phyloP scores from a whole-genome alignment of 2,329 filamentous ascomycete genomes.

The Colletotrichum tofieldiae region DNA sequence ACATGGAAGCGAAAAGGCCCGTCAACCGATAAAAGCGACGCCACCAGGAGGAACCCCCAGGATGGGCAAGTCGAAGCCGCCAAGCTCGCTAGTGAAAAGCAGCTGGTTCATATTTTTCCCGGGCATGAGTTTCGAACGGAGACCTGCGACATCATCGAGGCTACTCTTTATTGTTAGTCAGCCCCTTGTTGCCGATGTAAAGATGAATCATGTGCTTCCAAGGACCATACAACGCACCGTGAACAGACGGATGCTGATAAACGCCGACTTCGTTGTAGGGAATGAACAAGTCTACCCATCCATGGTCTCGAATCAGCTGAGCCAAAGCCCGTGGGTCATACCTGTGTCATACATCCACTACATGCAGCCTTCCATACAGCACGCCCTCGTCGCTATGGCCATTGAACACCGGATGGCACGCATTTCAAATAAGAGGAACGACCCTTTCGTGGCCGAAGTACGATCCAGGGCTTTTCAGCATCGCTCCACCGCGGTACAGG shows the following conservation, averaged over 20 bases:
- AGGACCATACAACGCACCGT: neutral
- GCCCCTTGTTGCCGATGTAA: neutral
- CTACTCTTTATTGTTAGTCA: conserved; percentile 36
- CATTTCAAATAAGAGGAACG: conserved; percentile 21
- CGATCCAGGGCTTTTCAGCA: conserved; percentile 49
- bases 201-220: neutral
- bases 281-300: conserved; percentile 30
- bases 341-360: conserved; percentile 12
- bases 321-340: conserved; percentile 29
- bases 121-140: conserved; percentile 22
- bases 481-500: conserved; percentile 51
- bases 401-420: conserved; percentile 53
- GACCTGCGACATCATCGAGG: conserved; percentile 35
- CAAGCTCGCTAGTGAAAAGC: neutral
- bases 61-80: neutral
- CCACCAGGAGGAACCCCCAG: neutral
- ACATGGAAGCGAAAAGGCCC: conserved; percentile 43
- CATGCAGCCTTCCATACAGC: conserved; percentile 6
- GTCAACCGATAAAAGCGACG: neutral
- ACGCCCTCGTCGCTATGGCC: conserved; percentile 50
- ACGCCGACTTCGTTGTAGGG: conserved; percentile 4
- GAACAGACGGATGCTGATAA: neutral
- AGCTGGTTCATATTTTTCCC: conserved; percentile 15
- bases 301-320: conserved; percentile 20
- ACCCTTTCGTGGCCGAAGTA: conserved; percentile 44